Conservation (phyloP, 345 rosid species). For the Balakata baccata region DNA sequence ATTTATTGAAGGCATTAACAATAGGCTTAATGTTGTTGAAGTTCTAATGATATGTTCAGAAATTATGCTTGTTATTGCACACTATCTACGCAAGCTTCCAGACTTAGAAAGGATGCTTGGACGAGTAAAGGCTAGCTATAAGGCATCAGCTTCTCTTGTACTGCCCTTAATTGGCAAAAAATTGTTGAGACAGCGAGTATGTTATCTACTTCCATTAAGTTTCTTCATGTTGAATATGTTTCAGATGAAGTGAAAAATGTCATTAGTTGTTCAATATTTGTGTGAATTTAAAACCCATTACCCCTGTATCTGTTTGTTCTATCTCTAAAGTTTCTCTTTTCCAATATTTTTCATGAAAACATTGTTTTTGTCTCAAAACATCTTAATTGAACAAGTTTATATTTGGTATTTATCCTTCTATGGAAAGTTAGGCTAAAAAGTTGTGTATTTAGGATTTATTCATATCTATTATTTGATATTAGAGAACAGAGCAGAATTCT, state of each 20-base stretch:
- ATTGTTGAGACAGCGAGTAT: constrained; percentile 62
- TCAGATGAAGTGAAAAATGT: background rate
- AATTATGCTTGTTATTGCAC: constrained; percentile 43
- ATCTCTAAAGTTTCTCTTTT: background rate
- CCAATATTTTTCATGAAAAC: background rate
- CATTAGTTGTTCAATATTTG: background rate
- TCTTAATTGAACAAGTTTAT: background rate
- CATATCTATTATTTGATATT: background rate
- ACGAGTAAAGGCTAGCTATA: constrained; percentile 63
- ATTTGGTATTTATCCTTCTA: background rate
- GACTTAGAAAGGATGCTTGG: constrained; percentile 89
- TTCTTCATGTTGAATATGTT: background rate
- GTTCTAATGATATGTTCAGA: constrained; percentile 51
- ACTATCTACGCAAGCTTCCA: constrained; percentile 68
- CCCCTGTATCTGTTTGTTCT: background rate
- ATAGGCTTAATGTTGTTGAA: constrained; percentile 72
- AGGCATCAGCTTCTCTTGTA: constrained; percentile 55
- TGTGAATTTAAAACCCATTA: background rate
- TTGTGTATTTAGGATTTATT: background rate
- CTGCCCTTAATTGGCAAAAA: constrained; percentile 74
- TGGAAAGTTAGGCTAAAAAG: background rate
- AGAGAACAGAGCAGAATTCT: background rate
- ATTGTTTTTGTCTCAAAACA: background rate
- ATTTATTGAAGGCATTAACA: constrained; percentile 62
- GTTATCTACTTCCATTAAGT: constrained; percentile 15